Conservation (phyloP, 352 stramenopile species). For the Plasmopara viticola region DNA sequence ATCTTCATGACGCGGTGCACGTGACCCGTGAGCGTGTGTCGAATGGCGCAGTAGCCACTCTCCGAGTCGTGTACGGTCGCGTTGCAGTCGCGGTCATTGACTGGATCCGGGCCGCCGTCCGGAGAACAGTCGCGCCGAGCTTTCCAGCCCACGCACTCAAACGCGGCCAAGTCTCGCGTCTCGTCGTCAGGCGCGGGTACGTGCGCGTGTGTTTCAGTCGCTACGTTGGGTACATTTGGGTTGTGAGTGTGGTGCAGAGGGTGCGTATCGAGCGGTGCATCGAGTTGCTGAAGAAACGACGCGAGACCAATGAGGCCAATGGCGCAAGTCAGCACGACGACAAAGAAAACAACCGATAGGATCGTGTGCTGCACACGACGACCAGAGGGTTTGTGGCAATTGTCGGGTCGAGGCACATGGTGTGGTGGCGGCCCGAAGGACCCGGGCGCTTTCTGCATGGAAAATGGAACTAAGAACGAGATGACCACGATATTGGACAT, state of each 20-base stretch:
- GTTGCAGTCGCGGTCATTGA: constrained; percentile 34
- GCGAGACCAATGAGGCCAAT: constrained; percentile 49
- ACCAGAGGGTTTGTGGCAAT: constrained; percentile 2
- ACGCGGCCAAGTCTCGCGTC: constrained; percentile 21
- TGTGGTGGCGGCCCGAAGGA: neutral
- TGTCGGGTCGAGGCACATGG: neutral
- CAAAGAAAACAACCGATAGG: constrained; percentile 31
- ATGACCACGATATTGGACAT: neutral
- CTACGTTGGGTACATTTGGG: too few species aligned
- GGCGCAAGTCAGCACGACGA: constrained; percentile 48
- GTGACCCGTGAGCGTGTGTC: constrained; percentile 24
- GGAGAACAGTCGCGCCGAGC: constrained; percentile 38
- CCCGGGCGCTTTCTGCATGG: constrained; percentile 4
- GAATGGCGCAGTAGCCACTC: constrained; percentile 45
- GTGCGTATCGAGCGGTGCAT: constrained; percentile 21
- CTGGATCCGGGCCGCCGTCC: constrained; percentile 22
- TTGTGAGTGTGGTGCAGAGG: constrained; percentile 9
- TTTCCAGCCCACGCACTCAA: constrained; percentile 52
- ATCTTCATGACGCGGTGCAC: constrained; percentile 42
- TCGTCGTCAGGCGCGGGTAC: neutral
- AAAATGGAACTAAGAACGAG: neutral
- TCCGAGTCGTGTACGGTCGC: constrained; percentile 30
- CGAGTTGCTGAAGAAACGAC: constrained; percentile 46
- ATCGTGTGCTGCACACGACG: constrained; percentile 23
- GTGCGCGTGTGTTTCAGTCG: too few species aligned